Evolutionary conservation across 495 filamentous ascomycete genomes (phyloP).

Genomic region (Massariosphaeria phaeospora): DNA sequence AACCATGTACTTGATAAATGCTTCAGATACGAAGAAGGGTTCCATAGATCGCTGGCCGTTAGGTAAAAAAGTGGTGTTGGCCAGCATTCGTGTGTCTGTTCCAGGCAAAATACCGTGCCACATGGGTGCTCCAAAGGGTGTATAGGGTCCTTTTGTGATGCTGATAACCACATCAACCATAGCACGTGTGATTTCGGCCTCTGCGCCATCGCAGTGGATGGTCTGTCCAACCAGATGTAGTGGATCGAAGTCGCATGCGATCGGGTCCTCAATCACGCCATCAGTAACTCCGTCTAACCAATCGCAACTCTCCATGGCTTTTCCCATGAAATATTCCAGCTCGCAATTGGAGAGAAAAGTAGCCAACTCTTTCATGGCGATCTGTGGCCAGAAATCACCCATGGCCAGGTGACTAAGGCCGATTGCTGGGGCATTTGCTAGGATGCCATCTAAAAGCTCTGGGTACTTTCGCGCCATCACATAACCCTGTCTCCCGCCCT

Average conservation of each 20-base stretch:
- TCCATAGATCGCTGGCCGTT: slow-evolving; percentile 1
- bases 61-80: neutral
- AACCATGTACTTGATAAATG: slow-evolving; percentile 27
- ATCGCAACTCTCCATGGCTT: slow-evolving; percentile 40
- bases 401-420: neutral
- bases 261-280: slow-evolving; percentile 40
- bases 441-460: slow-evolving; percentile 19
- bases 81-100: slow-evolving; percentile 4
- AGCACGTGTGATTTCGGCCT: slow-evolving; percentile 12
- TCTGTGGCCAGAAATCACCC: slow-evolving; percentile 15
- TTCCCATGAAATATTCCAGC: slow-evolving; percentile 30
- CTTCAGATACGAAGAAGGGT: slow-evolving; percentile 21
- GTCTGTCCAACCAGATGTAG: slow-evolving; percentile 34
- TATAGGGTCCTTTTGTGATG: slow-evolving; percentile 30
- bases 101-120: slow-evolving; percentile 32
- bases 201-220: slow-evolving; percentile 28
- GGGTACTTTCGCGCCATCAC: slow-evolving; percentile 28
- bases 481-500: slow-evolving; percentile 25
- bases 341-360: slow-evolving; percentile 30
- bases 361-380: slow-evolving; percentile 29
- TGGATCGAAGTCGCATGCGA: slow-evolving; percentile 41
- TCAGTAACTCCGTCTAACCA: slow-evolving; percentile 42
- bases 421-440: slow-evolving; percentile 20
- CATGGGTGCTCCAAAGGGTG: slow-evolving; percentile 1
- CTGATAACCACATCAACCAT: slow-evolving; percentile 29